Evolutionary conservation across 345 rosid genomes (phyloP).

Genomic region (Eutrema yunnanense): DNA sequence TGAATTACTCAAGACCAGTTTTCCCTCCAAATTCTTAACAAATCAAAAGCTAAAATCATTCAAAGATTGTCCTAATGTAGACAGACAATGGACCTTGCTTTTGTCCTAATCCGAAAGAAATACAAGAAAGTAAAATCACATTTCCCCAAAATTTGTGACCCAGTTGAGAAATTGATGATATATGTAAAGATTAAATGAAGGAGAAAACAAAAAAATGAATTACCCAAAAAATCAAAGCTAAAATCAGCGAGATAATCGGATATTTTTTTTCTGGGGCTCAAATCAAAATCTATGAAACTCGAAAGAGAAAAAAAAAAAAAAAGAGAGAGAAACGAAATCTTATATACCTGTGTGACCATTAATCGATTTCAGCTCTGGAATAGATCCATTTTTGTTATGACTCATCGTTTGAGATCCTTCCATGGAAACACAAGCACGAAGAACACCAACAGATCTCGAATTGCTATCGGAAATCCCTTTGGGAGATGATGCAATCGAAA

Average conservation of each 20-base stretch:
- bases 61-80: slow-evolving; percentile 10
- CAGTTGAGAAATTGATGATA: not conserved
- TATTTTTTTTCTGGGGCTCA: not conserved
- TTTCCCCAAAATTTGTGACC: not conserved
- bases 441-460: slow-evolving; percentile 23
- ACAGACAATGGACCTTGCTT: slow-evolving; percentile 36
- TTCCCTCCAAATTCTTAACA: not conserved
- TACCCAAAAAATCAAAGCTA: not conserved
- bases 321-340: not conserved
- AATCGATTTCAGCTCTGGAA: slow-evolving; percentile 16
- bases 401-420: slow-evolving; percentile 25
- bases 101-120: slow-evolving; percentile 30
- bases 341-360: slow-evolving; percentile 21
- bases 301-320: not conserved
- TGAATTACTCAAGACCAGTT: not conserved
- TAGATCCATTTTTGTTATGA: slow-evolving; percentile 22
- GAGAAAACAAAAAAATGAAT: not conserved
- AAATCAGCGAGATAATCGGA: not conserved
- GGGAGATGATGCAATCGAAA: slow-evolving; percentile 15
- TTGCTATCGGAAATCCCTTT: slow-evolving; percentile 14
- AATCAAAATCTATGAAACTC: not conserved
- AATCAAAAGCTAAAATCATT: not conserved
- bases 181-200: not conserved
- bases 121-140: not conserved
- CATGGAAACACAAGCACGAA: slow-evolving; percentile 33